Conservation (phyloP, 768 basidiomycete species). For the Suillus placidus region DNA sequence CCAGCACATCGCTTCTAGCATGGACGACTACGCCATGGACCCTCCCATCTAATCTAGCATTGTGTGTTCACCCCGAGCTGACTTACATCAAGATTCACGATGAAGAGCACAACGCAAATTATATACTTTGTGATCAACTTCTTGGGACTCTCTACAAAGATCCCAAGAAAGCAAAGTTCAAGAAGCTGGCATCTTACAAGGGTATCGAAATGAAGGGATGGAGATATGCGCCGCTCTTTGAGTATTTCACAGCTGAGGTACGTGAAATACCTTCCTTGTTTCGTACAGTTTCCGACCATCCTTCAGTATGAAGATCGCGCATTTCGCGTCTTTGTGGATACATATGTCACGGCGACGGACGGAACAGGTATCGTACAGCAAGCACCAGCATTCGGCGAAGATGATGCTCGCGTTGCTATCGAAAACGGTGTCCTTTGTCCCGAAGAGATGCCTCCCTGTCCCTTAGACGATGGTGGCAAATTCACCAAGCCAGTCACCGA, state of each 20-base stretch:
- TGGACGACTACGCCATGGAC: conserved; percentile 99
- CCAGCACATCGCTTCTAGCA: conserved; percentile 83
- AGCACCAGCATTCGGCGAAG: conserved; percentile 97
- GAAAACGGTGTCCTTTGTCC: conserved; percentile 78
- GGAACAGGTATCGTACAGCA: conserved; percentile 99
- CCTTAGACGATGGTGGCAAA: conserved; percentile 85
- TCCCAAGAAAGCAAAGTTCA: conserved; percentile 95
- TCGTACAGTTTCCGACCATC: neutral
- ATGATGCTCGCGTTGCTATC: conserved; percentile 93
- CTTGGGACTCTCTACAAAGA: conserved; percentile 93
- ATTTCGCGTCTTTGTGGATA: conserved; percentile 86
- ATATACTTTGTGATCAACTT: conserved; percentile 88
- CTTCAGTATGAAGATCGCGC: conserved; percentile 86
- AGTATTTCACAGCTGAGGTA: conserved; percentile 95
- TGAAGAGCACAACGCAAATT: conserved; percentile 80
- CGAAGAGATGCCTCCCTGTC: conserved; percentile 96
- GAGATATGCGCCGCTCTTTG: conserved; percentile 93
- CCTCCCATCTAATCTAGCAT: conserved; percentile 89
- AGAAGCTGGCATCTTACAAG: conserved; percentile 85
- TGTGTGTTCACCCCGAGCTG: conserved; percentile 96
- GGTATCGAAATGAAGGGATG: conserved; percentile 95
- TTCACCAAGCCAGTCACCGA: conserved; percentile 92
- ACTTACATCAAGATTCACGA: conserved; percentile 98
- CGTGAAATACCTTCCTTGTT: conserved; percentile 18
- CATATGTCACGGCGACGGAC: conserved; percentile 89